Evolutionary conservation across 202 grass and related monocot genomes (phyloP).

Genomic region (Zizania palustris): DNA sequence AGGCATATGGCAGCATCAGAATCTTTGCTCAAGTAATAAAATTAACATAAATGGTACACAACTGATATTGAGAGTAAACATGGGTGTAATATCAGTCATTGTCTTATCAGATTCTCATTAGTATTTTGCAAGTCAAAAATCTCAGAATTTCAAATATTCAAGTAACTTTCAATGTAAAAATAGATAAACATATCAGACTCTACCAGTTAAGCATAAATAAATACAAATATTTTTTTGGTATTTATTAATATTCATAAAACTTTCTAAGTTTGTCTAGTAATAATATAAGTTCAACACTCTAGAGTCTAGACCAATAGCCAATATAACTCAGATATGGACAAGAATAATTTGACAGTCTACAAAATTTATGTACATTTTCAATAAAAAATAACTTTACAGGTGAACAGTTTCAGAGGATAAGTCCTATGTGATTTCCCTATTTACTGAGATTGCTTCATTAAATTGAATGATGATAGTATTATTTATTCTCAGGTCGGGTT

Average conservation of each 20-base stretch:
- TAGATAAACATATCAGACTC: not conserved
- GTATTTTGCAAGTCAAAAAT: not conserved
- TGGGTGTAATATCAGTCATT: not conserved
- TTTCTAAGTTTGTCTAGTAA: not conserved
- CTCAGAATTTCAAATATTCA: slow-evolving; percentile 25
- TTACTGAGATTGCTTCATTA: not conserved
- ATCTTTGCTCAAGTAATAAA: not conserved
- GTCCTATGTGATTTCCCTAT: not conserved
- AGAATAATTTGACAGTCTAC: not conserved
- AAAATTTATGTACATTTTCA: not conserved
- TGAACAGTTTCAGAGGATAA: not conserved
- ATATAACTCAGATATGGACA: slow-evolving; percentile 1
- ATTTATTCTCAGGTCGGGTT: not conserved
- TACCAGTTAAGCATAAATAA: slow-evolving; percentile 29
- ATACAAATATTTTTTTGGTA: not conserved
- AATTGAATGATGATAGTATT: not conserved
- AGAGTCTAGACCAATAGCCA: not conserved
- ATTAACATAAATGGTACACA: not conserved
- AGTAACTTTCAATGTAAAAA: slow-evolving; percentile 6
- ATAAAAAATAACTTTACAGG: slow-evolving; percentile 1
- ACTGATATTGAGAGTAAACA: slow-evolving; percentile 9
- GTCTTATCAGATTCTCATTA: slow-evolving; percentile 9
- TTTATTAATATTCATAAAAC: not conserved
- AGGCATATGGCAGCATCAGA: not conserved
- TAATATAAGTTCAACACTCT: not conserved